Conservation (phyloP, 2,329 filamentous ascomycete species). For the Xylariaceae sp. region DNA sequence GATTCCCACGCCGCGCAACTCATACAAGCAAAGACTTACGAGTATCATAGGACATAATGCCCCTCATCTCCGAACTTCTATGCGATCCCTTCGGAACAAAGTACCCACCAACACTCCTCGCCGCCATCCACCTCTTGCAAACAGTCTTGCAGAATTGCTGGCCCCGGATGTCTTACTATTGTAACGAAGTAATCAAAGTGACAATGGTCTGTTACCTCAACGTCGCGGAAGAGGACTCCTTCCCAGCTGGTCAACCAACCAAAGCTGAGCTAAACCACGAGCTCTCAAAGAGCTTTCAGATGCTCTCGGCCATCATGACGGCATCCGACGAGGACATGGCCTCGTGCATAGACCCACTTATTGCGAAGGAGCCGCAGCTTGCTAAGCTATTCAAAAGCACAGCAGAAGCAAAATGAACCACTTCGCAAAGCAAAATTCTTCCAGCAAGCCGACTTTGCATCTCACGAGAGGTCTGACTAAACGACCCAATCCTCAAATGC, state of each 20-base stretch:
- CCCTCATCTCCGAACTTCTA: slow-evolving; percentile 63
- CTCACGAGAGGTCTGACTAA: slow-evolving; percentile 6
- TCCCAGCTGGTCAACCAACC: slow-evolving; percentile 7
- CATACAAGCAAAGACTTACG: slow-evolving; percentile 4
- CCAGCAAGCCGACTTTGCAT: not conserved
- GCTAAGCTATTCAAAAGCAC: slow-evolving; percentile 29
- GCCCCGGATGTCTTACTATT: slow-evolving; percentile 64
- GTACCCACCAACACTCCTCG: slow-evolving; percentile 51
- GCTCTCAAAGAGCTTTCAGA: slow-evolving; percentile 34
- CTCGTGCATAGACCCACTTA: slow-evolving; percentile 32
- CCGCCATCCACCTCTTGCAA: slow-evolving; percentile 53
- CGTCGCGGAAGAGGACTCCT: slow-evolving; percentile 38
- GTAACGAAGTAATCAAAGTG: slow-evolving; percentile 62
- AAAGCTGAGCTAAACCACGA: slow-evolving; percentile 30
- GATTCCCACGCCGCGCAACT: too few relatives aligned
- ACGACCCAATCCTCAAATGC: slow-evolving; percentile 13
- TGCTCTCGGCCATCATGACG: slow-evolving; percentile 36
- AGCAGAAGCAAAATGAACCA: slow-evolving; percentile 4
- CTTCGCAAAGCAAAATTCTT: too few relatives aligned
- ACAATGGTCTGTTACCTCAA: slow-evolving; percentile 63
- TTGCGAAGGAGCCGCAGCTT: slow-evolving; percentile 37
- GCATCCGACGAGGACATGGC: slow-evolving; percentile 27
- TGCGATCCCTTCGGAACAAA: slow-evolving; percentile 65
- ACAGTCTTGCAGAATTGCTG: slow-evolving; percentile 62
- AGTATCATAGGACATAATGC: slow-evolving; percentile 57